These are phyloP conservation scores for Pelargonium myrrhifolium DNA, from an alignment of 441 rosid species.

Conservation along the genomic window DNA sequence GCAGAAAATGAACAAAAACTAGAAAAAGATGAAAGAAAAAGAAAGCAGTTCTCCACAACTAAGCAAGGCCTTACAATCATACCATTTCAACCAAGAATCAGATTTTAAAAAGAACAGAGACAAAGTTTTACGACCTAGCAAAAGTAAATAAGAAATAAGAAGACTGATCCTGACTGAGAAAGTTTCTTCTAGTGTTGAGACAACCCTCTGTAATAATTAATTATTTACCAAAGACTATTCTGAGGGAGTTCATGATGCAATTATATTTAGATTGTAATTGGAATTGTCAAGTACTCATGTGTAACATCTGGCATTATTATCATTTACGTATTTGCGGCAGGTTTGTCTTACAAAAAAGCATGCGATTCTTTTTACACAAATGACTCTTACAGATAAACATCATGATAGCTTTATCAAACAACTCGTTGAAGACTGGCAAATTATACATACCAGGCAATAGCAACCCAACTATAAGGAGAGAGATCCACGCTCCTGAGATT, in stretches of 20 bases:
- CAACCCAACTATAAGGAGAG: constrained; percentile 32
- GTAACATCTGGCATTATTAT: not conserved
- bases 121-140: not conserved
- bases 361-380: not conserved
- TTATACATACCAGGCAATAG: constrained; percentile 33
- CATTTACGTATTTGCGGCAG: not conserved
- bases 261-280: not conserved
- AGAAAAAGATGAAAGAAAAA: no score
- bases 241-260: not conserved
- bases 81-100: not conserved
- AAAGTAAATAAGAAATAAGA: not conserved
- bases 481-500: constrained; percentile 23
- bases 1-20: no score
- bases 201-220: not conserved
- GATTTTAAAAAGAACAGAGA: not conserved
- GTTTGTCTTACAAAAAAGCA: not conserved
- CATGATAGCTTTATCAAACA: not conserved
- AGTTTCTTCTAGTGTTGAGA: not conserved
- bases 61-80: not conserved
- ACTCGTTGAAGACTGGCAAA: not conserved
- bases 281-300: not conserved
- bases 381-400: not conserved
- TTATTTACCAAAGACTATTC: not conserved
- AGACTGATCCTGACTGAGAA: not conserved
- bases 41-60: no score